phyloP scores from a whole-genome alignment of 257 asterid genomes.

The Agastache rugosa region DNA sequence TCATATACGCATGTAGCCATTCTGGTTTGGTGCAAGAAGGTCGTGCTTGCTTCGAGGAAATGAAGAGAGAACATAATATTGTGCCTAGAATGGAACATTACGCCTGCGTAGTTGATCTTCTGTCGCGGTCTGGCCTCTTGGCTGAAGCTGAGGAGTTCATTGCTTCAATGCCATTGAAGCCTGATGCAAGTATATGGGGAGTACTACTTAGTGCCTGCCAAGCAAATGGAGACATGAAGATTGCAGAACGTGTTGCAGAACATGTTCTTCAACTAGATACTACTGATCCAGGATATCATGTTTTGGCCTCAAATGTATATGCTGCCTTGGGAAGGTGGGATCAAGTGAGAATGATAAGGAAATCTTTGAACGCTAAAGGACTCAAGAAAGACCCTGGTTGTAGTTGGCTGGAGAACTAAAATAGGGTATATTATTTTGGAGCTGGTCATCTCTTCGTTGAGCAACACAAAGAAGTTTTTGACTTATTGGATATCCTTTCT shows the following conservation, averaged over 20 bases:
- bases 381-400: constrained; percentile 72
- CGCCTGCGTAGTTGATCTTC: constrained; percentile 84
- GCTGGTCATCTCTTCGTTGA: constrained; percentile 55
- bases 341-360: constrained; percentile 59
- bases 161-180: constrained; percentile 69
- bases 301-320: constrained; percentile 77
- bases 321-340: constrained; percentile 79
- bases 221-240: constrained; percentile 56
- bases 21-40: constrained; percentile 88
- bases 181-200: constrained; percentile 91
- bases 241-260: constrained; percentile 61
- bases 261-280: constrained; percentile 49
- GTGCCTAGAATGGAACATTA: constrained; percentile 84
- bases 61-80: constrained; percentile 64
- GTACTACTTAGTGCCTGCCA: constrained; percentile 77
- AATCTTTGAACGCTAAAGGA: constrained; percentile 58
- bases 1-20: constrained; percentile 83
- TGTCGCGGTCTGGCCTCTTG: constrained; percentile 73
- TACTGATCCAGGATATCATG: constrained; percentile 73
- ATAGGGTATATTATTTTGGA: constrained; percentile 51
- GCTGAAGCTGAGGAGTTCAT: constrained; percentile 80
- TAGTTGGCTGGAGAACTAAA: constrained; percentile 77
- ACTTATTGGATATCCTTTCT: constrained; percentile 46
- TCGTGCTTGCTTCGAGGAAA: constrained; percentile 61
- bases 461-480: constrained; percentile 49